Conservation (phyloP, 2,329 filamentous ascomycete species). For the Epichloe gansuensis region DNA sequence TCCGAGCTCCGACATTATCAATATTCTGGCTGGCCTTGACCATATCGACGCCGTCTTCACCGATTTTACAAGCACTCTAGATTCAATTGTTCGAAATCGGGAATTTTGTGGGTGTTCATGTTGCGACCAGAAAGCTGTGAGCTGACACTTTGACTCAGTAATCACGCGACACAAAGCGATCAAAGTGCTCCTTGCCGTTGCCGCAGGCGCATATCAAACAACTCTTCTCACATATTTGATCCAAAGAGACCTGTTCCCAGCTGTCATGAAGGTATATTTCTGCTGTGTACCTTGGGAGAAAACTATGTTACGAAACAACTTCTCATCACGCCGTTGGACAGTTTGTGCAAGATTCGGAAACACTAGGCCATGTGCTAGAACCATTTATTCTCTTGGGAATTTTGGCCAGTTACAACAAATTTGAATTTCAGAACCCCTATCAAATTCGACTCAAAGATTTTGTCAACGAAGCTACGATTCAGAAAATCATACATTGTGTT, state of each 20-base stretch:
- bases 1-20: constrained; percentile 88
- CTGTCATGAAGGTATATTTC: constrained; percentile 70
- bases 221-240: constrained; percentile 90
- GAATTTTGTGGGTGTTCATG: constrained; percentile 46
- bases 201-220: constrained; percentile 90
- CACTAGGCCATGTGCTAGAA: constrained; percentile 48
- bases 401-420: constrained; percentile 97
- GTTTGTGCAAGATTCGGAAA: constrained; percentile 72
- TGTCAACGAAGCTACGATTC: constrained; percentile 79
- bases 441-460: constrained; percentile 86
- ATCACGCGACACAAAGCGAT: constrained; percentile 69
- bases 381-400: constrained; percentile 77
- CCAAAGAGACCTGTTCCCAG: constrained; percentile 84
- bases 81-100: constrained; percentile 70
- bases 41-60: constrained; percentile 77
- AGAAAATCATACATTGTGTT: constrained; percentile 65
- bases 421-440: constrained; percentile 96
- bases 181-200: constrained; percentile 67
- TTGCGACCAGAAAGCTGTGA: not conserved
- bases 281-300: not conserved
- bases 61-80: constrained; percentile 73
- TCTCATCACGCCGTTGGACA: constrained; percentile 19
- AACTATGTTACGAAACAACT: not conserved
- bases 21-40: constrained; percentile 77
- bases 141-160: constrained; percentile 32